Conservation (phyloP, 2,329 filamentous ascomycete species). For the Verticillium klebahnii region DNA sequence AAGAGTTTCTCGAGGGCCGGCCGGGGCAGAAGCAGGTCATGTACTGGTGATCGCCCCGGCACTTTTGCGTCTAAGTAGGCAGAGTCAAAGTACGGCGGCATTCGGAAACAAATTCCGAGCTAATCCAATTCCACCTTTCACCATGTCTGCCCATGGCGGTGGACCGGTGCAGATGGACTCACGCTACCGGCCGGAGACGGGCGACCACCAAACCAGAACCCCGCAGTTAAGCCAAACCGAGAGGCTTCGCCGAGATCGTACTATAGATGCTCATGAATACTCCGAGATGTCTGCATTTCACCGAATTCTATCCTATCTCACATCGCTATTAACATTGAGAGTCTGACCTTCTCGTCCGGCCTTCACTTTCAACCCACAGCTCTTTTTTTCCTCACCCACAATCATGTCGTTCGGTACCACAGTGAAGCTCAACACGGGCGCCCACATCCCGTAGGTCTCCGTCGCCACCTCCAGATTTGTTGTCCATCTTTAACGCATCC, state of each 20-base stretch:
- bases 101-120: no score
- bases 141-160: neutral
- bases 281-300: no score
- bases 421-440: conserved; percentile 58
- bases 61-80: no score
- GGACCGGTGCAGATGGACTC: neutral
- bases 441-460: conserved; percentile 59
- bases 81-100: no score
- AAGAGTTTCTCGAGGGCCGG: neutral
- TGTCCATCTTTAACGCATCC: no score
- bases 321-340: no score
- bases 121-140: neutral
- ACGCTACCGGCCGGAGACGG: neutral
- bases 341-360: no score
- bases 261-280: no score
- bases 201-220: neutral
- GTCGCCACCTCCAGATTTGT: conserved; percentile 54
- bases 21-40: neutral
- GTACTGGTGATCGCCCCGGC: neutral
- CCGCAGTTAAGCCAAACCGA: neutral
- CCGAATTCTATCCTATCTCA: no score
- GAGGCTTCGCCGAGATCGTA: neutral
- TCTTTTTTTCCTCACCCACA: neutral
- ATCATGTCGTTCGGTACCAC: conserved; percentile 51
- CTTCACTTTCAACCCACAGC: no score